Percentiles rank a stretch among this genome's conserved stretches.
Conservation (phyloP, 2,329 filamentous ascomycete species). For the Rachicladosporium sp. region DNA sequence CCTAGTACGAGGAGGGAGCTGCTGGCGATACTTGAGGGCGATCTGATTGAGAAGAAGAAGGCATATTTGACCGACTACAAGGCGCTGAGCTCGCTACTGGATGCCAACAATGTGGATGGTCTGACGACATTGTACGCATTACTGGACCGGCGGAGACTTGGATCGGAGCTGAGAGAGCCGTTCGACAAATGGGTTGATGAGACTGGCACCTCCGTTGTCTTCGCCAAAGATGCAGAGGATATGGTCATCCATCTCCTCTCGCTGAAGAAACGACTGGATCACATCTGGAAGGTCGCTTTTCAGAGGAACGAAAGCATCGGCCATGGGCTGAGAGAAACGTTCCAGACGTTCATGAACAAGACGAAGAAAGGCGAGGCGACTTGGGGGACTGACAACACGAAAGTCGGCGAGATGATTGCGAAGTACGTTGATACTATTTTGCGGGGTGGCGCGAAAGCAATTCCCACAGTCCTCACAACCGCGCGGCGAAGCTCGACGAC, state of each 20-base stretch:
- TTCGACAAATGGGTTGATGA: slow-evolving; percentile 70
- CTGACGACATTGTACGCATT: slow-evolving; percentile 68
- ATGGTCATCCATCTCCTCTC: slow-evolving; percentile 79
- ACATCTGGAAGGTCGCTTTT: slow-evolving; percentile 67
- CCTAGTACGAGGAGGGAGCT: slow-evolving; percentile 69
- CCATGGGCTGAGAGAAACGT: slow-evolving; percentile 70
- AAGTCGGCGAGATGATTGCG: slow-evolving; percentile 96
- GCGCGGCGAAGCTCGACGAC: slow-evolving; percentile 30
- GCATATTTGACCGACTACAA: slow-evolving; percentile 29
- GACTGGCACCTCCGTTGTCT: slow-evolving; percentile 65
- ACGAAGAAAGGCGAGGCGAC: slow-evolving; percentile 56
- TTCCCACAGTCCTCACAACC: slow-evolving; percentile 53
- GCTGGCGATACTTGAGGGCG: slow-evolving; percentile 58
- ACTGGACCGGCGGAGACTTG: slow-evolving; percentile 58
- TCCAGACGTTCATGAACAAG: slow-evolving; percentile 87
- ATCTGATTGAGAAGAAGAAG: slow-evolving; percentile 58
- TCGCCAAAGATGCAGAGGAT: slow-evolving; percentile 60
- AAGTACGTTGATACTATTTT: slow-evolving; percentile 90
- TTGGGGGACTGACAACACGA: slow-evolving; percentile 75
- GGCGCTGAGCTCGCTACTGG: slow-evolving; percentile 61
- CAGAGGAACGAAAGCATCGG: slow-evolving; percentile 62
- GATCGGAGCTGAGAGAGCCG: slow-evolving; percentile 54
- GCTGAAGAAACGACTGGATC: slow-evolving; percentile 67
- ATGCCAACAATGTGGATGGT: slow-evolving; percentile 54
- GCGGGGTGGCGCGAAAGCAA: slow-evolving; percentile 72